Evolutionary conservation across 129 eudicot species (phyloP).

Genomic region (sunflower (Helianthus annuus)): HanXRQr2.0-SUNRISE NC_035436.2:151275575-151276074

Average conservation of each 20-base stretch:
- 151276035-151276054: conserved; percentile 88
- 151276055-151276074: conserved; percentile 79
- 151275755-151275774: conserved; percentile 29
- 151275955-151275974: conserved; percentile 86
- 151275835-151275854: conserved; percentile 79
- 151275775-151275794: conserved; percentile 58
- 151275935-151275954: conserved; percentile 94
- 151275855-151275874: conserved; percentile 72
- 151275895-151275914: conserved; percentile 84
- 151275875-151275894: conserved; percentile 71
- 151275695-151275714: not conserved
- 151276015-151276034: conserved; percentile 67
- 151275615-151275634: not conserved
- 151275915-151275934: conserved; percentile 78
- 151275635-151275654: not conserved
- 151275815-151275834: conserved; percentile 89
- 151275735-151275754: not conserved
- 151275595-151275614: not conserved
- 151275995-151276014: conserved; percentile 85
- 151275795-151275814: conserved; percentile 84
- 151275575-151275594: not conserved
- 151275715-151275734: conserved; percentile 25
- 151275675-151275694: not conserved
- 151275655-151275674: conserved; percentile 7
- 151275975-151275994: conserved; percentile 79